A percentile compares a stretch with the other conserved stretches of the same genome.
Evolutionary conservation across 352 stramenopile genomes (phyloP).

Genomic region (Globisporangium uncinulatum): DNA sequence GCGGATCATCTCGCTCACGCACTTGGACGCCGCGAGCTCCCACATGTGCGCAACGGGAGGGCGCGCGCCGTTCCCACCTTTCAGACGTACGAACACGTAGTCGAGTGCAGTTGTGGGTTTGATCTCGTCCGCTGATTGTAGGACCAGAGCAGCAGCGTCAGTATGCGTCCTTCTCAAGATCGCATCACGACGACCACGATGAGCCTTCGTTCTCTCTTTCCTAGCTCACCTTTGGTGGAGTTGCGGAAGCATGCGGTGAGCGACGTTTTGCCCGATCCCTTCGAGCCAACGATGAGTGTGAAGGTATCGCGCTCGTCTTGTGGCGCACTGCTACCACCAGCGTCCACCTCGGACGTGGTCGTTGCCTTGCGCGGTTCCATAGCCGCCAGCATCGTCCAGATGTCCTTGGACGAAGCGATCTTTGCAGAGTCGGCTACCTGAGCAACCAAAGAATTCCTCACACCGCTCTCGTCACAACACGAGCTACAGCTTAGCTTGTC

Average conservation of each 20-base stretch:
- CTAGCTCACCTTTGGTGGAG: constrained; percentile 34
- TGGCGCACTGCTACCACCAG: constrained; percentile 4
- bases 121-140: constrained; percentile 56
- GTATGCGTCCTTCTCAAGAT: too few relatives aligned
- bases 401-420: constrained; percentile 45
- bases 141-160: constrained; percentile 3
- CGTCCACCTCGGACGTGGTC: constrained; percentile 13
- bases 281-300: constrained; percentile 60
- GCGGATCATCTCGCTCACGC: constrained; percentile 78
- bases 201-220: background rate
- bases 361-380: constrained; percentile 32
- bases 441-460: too few relatives aligned
- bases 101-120: constrained; percentile 91
- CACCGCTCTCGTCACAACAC: too few relatives aligned
- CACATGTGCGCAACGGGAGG: constrained; percentile 85
- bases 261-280: constrained; percentile 75
- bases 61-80: constrained; percentile 23
- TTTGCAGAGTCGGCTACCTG: too few relatives aligned
- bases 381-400: constrained; percentile 61
- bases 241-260: constrained; percentile 67
- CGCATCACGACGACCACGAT: too few relatives aligned
- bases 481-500: too few relatives aligned
- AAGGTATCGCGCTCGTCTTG: constrained; percentile 67
- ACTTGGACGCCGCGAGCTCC: constrained; percentile 84
- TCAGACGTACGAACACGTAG: constrained; percentile 85